A percentile compares a stretch with the other conserved stretches of the same genome.
Conservation (phyloP, 371 early-diverging fungal genomes). For the Haplosporangium sp. region DNA sequence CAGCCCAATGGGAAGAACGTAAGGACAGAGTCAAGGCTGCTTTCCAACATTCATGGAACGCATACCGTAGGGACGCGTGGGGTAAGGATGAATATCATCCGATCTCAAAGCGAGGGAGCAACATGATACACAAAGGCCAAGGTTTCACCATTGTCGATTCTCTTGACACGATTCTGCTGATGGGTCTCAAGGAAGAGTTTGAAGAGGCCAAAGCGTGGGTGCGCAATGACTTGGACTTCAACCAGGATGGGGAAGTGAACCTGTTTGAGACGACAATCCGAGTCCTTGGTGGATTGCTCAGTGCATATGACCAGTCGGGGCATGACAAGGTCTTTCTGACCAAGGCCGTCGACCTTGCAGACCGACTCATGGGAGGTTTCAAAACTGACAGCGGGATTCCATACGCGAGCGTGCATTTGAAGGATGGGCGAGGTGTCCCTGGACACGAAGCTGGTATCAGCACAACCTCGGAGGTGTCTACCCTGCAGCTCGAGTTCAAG, state of each 20-base stretch:
- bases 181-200: conserved; percentile 84
- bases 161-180: conserved; percentile 86
- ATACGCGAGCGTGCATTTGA: conserved; percentile 73
- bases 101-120: conserved; percentile 57
- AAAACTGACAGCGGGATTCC: conserved; percentile 81
- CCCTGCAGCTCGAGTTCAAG: conserved; percentile 91
- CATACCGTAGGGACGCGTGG: conserved; percentile 84
- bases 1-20: conserved; percentile 55
- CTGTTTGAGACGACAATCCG: conserved; percentile 97
- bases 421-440: conserved; percentile 48
- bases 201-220: conserved; percentile 76
- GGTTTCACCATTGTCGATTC: conserved; percentile 88
- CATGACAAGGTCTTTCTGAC: conserved; percentile 74
- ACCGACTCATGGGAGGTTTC: conserved; percentile 84
- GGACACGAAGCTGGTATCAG: conserved; percentile 58
- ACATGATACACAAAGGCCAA: conserved; percentile 62
- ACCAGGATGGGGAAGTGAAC: conserved; percentile 80
- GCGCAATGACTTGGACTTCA: conserved; percentile 63
- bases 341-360: conserved; percentile 85
- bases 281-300: conserved; percentile 89
- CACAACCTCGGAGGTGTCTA: conserved; percentile 89
- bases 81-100: conserved; percentile 90
- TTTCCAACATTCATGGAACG: conserved; percentile 81
- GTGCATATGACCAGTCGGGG: conserved; percentile 83
- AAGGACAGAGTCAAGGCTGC: conserved; percentile 64